Base-by-base conservation (phyloP, 306 rosid genomes). In the Medicago arabica region DNA sequence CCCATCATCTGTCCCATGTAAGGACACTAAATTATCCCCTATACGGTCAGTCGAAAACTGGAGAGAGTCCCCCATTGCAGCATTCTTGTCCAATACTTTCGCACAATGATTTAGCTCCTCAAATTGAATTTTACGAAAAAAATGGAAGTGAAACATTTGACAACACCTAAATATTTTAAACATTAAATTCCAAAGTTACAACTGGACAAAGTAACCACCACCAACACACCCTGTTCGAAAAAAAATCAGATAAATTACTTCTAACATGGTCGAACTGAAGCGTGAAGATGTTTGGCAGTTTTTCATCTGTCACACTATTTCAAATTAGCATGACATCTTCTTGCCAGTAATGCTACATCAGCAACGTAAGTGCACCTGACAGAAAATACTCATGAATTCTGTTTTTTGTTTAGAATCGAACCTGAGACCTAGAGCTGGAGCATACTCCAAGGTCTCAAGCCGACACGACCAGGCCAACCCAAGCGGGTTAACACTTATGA, bases 111-210 rank as follows among this genome's bases (percentile, higher is more conserved):
- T n/a, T 39, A 67, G 19, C 36, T 16, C 68, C 10, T 76, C 57
- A 70, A 51, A 41, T 39, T 10, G 25, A 75, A 23, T 50, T 23
- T 51, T 4, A 39, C 2, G 16, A 60, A 75, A 63, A 63, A 7
- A 76, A 55, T 53, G 34, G 34, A 61, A 15, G 40, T 41, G 71
- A 64, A 64, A 41, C 71, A 41, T 41, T 19, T 41, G 36, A 66
- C 51, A 19, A 5, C 71, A 11, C 53, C 36, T 40, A 41, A 66
- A 17, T 40, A 19, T 7, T 40, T 5, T 66, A 18, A 40, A 66
- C 31, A 66, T 5, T 65, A 65, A 65, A 65, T 10, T 65, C 71
- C 19, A 5, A 66, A 66, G 71, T 66, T 18, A 19, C 11, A 18
- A 12, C 49, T 64, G 5, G 69, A 9, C 25, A 38, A 38, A n/a